Percentiles rank a stretch among this genome's conserved stretches.
Evolutionary conservation across 345 rosid genomes (phyloP).

Genomic region (Kernera saxatilis): DNA sequence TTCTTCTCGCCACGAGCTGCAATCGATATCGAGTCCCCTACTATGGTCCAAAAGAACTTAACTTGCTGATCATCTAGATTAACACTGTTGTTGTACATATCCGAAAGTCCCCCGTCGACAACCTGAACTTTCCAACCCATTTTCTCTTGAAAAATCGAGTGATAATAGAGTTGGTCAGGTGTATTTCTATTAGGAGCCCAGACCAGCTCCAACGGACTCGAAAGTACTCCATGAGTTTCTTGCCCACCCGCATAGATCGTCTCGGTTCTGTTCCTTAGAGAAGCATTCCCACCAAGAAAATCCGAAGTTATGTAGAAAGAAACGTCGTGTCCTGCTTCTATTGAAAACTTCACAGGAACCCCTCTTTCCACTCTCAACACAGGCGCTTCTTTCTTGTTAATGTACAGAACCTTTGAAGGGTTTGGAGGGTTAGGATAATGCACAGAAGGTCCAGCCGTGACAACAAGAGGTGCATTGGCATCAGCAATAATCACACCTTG

Average conservation of each 20-base stretch:
- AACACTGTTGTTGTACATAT: slow-evolving; percentile 93
- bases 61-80: slow-evolving; percentile 93
- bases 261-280: slow-evolving; percentile 67
- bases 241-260: slow-evolving; percentile 86
- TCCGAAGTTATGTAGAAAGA: slow-evolving; percentile 66
- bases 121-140: slow-evolving; percentile 98
- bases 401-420: slow-evolving; percentile 31
- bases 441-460: slow-evolving; percentile 35
- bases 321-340: slow-evolving; percentile 37
- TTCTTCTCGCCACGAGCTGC: slow-evolving; percentile 95
- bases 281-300: slow-evolving; percentile 88
- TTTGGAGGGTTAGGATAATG: slow-evolving; percentile 39
- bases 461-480: slow-evolving; percentile 33
- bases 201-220: slow-evolving; percentile 67
- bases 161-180: slow-evolving; percentile 84
- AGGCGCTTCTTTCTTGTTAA: slow-evolving; percentile 39
- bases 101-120: slow-evolving; percentile 91
- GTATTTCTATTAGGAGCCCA: slow-evolving; percentile 95
- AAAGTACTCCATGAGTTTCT: slow-evolving; percentile 73
- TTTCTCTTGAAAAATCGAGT: slow-evolving; percentile 70
- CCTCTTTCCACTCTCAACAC: slow-evolving; percentile 38
- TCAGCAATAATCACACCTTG: slow-evolving; percentile 36
- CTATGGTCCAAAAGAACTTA: slow-evolving; percentile 83
- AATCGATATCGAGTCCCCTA: slow-evolving; percentile 61
- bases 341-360: slow-evolving; percentile 34